A percentile compares a stretch with the other conserved stretches of the same genome.
phyloP scores from a whole-genome alignment of 2,329 filamentous ascomycete species.

The Beauveria brongniartii region DNA sequence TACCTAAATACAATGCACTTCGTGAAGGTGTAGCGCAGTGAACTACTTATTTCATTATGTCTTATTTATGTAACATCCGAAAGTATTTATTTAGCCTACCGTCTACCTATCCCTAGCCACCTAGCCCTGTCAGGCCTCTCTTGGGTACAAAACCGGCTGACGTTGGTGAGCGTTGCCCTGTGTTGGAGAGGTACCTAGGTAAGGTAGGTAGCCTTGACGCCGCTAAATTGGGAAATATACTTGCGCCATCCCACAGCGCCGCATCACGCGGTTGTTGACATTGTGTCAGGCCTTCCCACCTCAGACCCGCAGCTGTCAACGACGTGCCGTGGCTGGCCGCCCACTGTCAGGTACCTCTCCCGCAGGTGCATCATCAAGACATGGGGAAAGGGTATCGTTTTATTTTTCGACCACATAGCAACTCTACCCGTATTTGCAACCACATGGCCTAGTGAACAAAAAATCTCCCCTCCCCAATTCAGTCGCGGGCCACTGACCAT shows the following conservation, averaged over 20 bases:
- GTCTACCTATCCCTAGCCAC: too few relatives aligned
- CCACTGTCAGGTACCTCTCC: neutral
- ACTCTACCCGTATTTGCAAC: neutral
- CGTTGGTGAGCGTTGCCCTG: neutral
- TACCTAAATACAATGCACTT: too few relatives aligned
- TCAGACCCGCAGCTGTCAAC: slow-evolving; percentile 1
- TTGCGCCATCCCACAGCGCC: neutral
- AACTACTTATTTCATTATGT: too few relatives aligned
- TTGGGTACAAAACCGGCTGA: neutral
- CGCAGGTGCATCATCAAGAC: neutral
- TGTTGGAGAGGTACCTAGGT: too few relatives aligned
- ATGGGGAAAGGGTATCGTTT: neutral
- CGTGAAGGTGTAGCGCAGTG: too few relatives aligned
- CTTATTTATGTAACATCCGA: too few relatives aligned
- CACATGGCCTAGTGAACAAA: neutral
- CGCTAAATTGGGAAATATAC: neutral
- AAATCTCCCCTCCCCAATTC: neutral
- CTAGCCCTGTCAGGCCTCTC: too few relatives aligned
- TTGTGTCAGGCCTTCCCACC: too few relatives aligned
- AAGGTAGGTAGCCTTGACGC: too few relatives aligned
- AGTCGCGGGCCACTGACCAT: neutral
- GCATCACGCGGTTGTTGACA: neutral
- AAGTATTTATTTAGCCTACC: too few relatives aligned
- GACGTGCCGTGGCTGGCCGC: neutral
- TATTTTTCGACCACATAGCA: neutral